Conservation (phyloP, 306 rosid species). For the Datisca glomerata region DNA sequence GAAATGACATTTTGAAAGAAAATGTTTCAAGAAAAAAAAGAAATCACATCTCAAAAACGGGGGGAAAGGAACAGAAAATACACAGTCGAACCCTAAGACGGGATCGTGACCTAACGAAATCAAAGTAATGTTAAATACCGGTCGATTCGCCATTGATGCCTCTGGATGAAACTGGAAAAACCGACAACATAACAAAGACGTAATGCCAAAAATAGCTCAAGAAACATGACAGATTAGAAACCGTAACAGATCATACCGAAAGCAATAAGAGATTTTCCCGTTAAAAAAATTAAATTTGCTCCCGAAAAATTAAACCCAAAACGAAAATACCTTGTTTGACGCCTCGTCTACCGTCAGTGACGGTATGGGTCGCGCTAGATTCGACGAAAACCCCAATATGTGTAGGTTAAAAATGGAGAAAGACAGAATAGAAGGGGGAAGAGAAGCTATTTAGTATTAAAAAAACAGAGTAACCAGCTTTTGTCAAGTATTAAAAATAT, state of each 20-base stretch:
- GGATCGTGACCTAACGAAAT: too few relatives aligned
- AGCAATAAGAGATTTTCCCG: background rate
- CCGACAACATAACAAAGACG: background rate
- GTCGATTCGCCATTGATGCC: background rate
- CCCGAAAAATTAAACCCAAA: constrained; percentile 23
- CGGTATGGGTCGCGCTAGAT: constrained; percentile 42
- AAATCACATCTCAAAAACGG: too few relatives aligned
- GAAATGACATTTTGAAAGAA: too few relatives aligned
- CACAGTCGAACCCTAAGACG: too few relatives aligned
- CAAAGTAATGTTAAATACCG: background rate
- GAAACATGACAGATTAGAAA: constrained; percentile 16
- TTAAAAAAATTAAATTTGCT: constrained; percentile 2
- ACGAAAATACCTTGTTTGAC: constrained; percentile 30
- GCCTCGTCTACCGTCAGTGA: constrained; percentile 15
- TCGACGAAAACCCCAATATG: constrained; percentile 14
- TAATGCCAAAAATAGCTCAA: constrained; percentile 8
- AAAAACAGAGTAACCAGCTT: too few relatives aligned
- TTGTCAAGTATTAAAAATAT: too few relatives aligned
- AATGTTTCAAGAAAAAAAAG: too few relatives aligned
- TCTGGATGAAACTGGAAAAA: background rate
- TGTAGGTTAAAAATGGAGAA: constrained; percentile 3
- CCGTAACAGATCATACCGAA: constrained; percentile 26
- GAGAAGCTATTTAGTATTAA: background rate
- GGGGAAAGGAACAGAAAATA: too few relatives aligned
- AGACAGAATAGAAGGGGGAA: constrained; percentile 6